Evolutionary conservation across 768 basidiomycete genomes (phyloP).

Genomic region (Hebeloma cylindrosporum): DNA sequence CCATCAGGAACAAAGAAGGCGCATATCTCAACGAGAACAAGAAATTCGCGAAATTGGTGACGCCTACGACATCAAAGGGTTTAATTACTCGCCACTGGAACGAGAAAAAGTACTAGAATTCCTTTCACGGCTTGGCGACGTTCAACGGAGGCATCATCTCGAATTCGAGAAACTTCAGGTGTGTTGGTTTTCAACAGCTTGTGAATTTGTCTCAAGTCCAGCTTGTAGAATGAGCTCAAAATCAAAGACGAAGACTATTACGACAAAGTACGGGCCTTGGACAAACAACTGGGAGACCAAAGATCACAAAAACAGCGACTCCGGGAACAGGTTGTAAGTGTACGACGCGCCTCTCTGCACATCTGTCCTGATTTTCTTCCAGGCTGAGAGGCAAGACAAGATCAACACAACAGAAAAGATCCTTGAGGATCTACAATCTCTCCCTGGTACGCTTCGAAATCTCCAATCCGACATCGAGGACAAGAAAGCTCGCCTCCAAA

Average conservation of each 20-base stretch:
- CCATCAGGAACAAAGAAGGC: constrained; percentile 68
- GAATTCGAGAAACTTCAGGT: constrained; percentile 74
- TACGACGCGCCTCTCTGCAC: constrained; percentile 2
- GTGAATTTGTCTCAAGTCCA: background rate
- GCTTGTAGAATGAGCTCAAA: constrained; percentile 49
- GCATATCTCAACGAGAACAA: constrained; percentile 68
- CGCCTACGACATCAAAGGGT: constrained; percentile 73
- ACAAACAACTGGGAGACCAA: constrained; percentile 51
- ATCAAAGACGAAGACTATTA: constrained; percentile 66
- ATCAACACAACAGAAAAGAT: constrained; percentile 53
- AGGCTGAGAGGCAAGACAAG: constrained; percentile 52
- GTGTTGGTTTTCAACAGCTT: constrained; percentile 8
- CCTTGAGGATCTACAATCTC: constrained; percentile 55
- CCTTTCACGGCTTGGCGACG: constrained; percentile 58
- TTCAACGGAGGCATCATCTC: constrained; percentile 59
- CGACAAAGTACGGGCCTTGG: constrained; percentile 54
- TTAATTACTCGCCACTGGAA: constrained; percentile 66
- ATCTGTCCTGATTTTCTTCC: constrained; percentile 4
- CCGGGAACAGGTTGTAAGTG: constrained; percentile 61
- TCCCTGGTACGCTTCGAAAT: constrained; percentile 54
- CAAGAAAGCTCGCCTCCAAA: constrained; percentile 59
- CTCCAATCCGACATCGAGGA: constrained; percentile 68
- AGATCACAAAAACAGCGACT: constrained; percentile 53
- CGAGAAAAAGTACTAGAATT: constrained; percentile 75
- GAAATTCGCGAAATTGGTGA: constrained; percentile 69